Evolutionary conservation across 1,284 basidiomycete genomes (phyloP).

Genomic region (Salmacisia buchloeana): DNA sequence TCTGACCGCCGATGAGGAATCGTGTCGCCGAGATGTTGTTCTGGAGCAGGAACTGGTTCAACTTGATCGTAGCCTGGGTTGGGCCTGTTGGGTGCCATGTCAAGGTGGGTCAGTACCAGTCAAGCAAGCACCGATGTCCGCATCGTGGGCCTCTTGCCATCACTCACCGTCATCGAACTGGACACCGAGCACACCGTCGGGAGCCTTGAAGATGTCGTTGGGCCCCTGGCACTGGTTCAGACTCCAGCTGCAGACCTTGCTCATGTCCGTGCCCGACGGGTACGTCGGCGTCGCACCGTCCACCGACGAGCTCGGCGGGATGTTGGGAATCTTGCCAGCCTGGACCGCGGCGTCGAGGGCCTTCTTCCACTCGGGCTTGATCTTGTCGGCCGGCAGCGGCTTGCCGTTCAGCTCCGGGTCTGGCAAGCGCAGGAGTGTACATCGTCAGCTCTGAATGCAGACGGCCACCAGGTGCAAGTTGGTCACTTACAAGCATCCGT

Average conservation of each 20-base stretch:
- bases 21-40: constrained; percentile 36
- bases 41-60: constrained; percentile 19
- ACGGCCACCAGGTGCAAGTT: background rate
- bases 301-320: constrained; percentile 56
- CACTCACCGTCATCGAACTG: constrained; percentile 52
- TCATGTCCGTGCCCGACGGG: constrained; percentile 27
- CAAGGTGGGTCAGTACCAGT: constrained; percentile 45
- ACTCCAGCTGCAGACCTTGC: constrained; percentile 39
- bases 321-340: constrained; percentile 67
- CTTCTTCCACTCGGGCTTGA: background rate
- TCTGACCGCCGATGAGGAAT: constrained; percentile 54
- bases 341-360: constrained; percentile 3
- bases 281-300: constrained; percentile 23
- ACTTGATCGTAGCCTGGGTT: background rate
- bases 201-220: constrained; percentile 37
- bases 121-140: constrained; percentile 50
- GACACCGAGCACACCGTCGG: constrained; percentile 26
- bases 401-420: background rate
- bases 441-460: background rate
- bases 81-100: constrained; percentile 53
- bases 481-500: background rate
- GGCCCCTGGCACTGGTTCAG: constrained; percentile 31
- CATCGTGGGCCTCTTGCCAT: constrained; percentile 53
- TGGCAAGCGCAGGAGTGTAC: background rate
- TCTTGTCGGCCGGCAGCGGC: background rate